Conservation (phyloP, 768 basidiomycete genomes). For the Panellus pusillus region DNA sequence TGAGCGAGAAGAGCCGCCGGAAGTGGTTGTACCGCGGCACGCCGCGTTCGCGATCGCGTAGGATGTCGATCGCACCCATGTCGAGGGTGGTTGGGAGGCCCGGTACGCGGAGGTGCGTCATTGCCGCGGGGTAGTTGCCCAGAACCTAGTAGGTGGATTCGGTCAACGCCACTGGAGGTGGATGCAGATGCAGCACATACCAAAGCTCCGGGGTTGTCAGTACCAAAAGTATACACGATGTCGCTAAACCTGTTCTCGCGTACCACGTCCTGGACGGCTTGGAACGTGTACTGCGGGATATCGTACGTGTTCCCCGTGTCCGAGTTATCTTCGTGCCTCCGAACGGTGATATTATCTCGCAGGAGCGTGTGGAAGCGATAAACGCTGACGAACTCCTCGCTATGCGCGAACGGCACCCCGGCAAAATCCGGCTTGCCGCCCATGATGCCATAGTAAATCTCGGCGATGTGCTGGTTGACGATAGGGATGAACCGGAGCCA, state of each 20-base stretch:
- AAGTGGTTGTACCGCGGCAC: constrained; percentile 18
- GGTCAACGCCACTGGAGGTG: no score
- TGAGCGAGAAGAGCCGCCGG: constrained; percentile 9
- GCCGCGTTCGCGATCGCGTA: constrained; percentile 16
- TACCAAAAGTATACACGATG: constrained; percentile 16
- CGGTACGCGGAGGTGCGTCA: constrained; percentile 5
- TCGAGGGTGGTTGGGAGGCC: constrained; percentile 2
- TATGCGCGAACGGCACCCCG: constrained; percentile 17
- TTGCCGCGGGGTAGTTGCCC: constrained; percentile 9
- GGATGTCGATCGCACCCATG: constrained; percentile 15
- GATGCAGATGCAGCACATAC: not conserved
- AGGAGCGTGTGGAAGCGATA: constrained; percentile 18
- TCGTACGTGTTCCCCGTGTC: constrained; percentile 9
- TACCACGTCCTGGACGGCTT: constrained; percentile 7
- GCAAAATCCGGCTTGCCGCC: constrained; percentile 15
- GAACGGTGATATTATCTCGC: constrained; percentile 17
- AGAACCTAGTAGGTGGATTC: not conserved
- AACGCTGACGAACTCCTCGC: constrained; percentile 18
- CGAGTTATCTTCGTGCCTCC: constrained; percentile 5
- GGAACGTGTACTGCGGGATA: constrained; percentile 15
- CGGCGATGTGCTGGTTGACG: constrained; percentile 6
- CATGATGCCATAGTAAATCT: constrained; percentile 9
- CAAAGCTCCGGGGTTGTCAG: constrained; percentile 14
- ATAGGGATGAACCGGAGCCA: constrained; percentile 7
- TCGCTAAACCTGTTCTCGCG: constrained; percentile 14